phyloP scores from a whole-genome alignment of 176 grass and related monocot species.

The Phoenix roebelenii region DNA sequence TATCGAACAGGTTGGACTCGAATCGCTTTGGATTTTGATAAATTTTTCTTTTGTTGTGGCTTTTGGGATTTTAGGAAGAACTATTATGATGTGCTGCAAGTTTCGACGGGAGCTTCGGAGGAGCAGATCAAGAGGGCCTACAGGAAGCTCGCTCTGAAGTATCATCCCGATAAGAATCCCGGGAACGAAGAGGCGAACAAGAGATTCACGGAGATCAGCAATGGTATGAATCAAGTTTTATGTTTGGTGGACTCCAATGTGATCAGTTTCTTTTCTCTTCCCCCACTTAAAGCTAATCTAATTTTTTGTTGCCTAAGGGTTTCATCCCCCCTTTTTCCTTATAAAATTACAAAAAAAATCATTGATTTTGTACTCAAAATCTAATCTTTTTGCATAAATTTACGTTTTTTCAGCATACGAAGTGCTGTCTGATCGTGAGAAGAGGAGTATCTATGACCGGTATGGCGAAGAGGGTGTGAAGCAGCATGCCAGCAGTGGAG shows the following conservation, averaged over 20 bases:
- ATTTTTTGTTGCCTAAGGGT: too few relatives aligned
- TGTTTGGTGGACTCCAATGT: too few relatives aligned
- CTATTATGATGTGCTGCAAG: conserved; percentile 91
- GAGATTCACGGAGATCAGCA: conserved; percentile 83
- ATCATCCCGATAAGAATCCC: conserved; percentile 93
- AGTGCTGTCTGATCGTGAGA: conserved; percentile 82
- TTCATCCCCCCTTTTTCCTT: too few relatives aligned
- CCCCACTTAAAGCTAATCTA: too few relatives aligned
- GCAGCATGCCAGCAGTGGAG: conserved; percentile 62
- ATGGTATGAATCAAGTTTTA: conserved; percentile 31
- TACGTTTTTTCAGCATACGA: conserved; percentile 52
- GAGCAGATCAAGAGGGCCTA: conserved; percentile 99
- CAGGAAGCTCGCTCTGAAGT: conserved; percentile 92
- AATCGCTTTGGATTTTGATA: background rate
- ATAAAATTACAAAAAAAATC: too few relatives aligned
- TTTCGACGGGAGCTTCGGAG: conserved; percentile 83
- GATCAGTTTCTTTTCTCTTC: too few relatives aligned
- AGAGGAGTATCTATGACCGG: conserved; percentile 92
- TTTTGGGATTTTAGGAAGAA: conserved; percentile 46
- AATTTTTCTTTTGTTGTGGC: background rate
- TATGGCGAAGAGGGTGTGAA: conserved; percentile 92
- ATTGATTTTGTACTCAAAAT: background rate
- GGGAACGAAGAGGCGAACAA: conserved; percentile 90
- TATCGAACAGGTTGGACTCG: background rate
- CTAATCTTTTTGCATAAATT: background rate